Evolutionary conservation across 768 basidiomycete species (phyloP).

Genomic region (Leucosporidium yakuticum): DNA sequence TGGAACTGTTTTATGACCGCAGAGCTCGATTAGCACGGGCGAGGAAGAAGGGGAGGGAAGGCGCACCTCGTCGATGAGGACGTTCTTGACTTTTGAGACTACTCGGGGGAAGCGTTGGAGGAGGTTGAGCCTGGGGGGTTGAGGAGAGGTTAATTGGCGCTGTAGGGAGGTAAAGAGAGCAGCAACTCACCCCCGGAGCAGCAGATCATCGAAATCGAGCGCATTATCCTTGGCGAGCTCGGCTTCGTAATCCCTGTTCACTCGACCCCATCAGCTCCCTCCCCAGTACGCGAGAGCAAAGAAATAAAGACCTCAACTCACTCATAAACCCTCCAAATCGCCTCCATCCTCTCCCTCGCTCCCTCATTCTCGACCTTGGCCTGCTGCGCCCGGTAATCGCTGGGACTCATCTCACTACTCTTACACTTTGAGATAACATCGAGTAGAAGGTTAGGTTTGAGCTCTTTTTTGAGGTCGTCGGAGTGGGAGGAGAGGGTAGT

Average conservation of each 20-base stretch:
- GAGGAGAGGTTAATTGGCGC: too few relatives aligned
- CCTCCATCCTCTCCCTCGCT: slow-evolving; percentile 44
- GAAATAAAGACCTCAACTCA: too few relatives aligned
- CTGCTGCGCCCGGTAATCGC: slow-evolving; percentile 45
- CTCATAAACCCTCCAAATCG: slow-evolving; percentile 27
- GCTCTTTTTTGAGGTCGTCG: slow-evolving; percentile 14
- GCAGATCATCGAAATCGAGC: slow-evolving; percentile 81
- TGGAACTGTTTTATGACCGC: slow-evolving; percentile 67
- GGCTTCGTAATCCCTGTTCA: slow-evolving; percentile 64
- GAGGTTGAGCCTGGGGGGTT: slow-evolving; percentile 20
- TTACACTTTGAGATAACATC: slow-evolving; percentile 68
- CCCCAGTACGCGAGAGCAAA: too few relatives aligned
- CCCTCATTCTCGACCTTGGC: slow-evolving; percentile 35
- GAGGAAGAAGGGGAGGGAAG: not conserved
- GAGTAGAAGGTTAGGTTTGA: slow-evolving; percentile 55
- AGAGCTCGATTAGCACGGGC: not conserved
- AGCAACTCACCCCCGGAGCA: slow-evolving; percentile 67
- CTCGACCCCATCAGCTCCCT: slow-evolving; percentile 34
- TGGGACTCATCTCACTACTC: slow-evolving; percentile 56
- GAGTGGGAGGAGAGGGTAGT: not conserved
- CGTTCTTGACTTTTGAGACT: slow-evolving; percentile 58
- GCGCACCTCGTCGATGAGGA: slow-evolving; percentile 42
- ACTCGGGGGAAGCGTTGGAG: slow-evolving; percentile 53
- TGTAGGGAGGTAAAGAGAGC: not conserved
- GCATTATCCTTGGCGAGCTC: slow-evolving; percentile 59